Evolutionary conservation across 2,329 filamentous ascomycete species (phyloP), one percentile per base, ranked within the genome.

Genomic region (Aspergillus texensis): DNA sequence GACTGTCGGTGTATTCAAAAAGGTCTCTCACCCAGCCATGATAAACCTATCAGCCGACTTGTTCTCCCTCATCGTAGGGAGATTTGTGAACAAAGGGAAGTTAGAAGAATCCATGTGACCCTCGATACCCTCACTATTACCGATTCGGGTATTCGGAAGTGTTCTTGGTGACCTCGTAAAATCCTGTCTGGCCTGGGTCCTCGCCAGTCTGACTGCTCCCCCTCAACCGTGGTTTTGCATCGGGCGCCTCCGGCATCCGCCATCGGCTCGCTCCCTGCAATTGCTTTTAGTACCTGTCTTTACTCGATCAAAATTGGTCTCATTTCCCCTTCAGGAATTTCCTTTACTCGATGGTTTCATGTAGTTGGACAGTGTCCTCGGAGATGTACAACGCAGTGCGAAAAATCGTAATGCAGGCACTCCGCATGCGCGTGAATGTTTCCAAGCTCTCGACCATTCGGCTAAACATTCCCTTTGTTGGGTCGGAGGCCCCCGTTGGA

Each of bases 271-370:
- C 45, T 57, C 45, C 58, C 59, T 54, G 62, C 61, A 21, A 55
- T 11, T 46, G 16, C 24, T 57, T 63, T 61, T 54, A 50, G 41
- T 55, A 61, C 39, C 21, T 26, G 57, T 36, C 28, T 14, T 74
- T 73, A 74, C 71, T 73, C 70, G 71, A 74, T 74, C 69, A 66
- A 72, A 73, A 72, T 65, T 67, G 36, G 57, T 61, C 59, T 52
- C 26, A 30, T 45, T 68, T 67, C 70, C 70, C 69, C 63, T 62
- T 70, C 67, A 34, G 62, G 66, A 67, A 67, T 60, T 63, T 65
- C 54, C 32, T 59, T 66, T 66, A 66, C 63, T 67, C 61, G 65
- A 67, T 67, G 10, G 30, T n/a, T 54, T 54, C 52, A 8, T 54
- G 19, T 54, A 12, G 52, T 54, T 54, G 52, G 52, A 24, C 30